Conservation (phyloP, 1,284 basidiomycete genomes). For the Amylostereum chailletii region DNA sequence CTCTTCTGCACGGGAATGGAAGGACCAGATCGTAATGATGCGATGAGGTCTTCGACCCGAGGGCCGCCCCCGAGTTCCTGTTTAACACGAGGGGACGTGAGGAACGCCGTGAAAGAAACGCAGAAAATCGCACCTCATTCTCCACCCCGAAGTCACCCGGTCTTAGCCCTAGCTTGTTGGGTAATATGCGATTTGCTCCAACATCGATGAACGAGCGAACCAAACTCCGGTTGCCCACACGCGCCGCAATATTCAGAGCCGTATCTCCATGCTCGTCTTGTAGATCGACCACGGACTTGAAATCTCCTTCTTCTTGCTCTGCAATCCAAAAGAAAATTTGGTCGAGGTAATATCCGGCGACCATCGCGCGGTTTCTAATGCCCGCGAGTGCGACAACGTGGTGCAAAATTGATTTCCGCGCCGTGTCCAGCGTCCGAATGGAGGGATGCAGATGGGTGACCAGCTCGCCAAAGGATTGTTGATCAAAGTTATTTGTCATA, state of each 20-base stretch:
- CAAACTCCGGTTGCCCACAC: slow-evolving; percentile 86
- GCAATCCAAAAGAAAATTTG: slow-evolving; percentile 83
- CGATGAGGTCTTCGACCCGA: slow-evolving; percentile 68
- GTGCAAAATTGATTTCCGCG: slow-evolving; percentile 88
- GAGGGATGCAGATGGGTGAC: slow-evolving; percentile 61
- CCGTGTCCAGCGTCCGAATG: slow-evolving; percentile 85
- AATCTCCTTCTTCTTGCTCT: slow-evolving; percentile 61
- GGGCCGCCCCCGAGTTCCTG: slow-evolving; percentile 65
- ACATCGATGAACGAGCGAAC: slow-evolving; percentile 88
- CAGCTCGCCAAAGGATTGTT: slow-evolving; percentile 65
- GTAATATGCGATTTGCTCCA: slow-evolving; percentile 83
- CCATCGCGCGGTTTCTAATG: slow-evolving; percentile 77
- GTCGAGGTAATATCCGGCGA: slow-evolving; percentile 90
- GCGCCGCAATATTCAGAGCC: slow-evolving; percentile 88
- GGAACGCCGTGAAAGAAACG: slow-evolving; percentile 6
- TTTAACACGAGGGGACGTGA: slow-evolving; percentile 9
- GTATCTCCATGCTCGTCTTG: slow-evolving; percentile 98
- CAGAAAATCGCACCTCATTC: slow-evolving; percentile 55
- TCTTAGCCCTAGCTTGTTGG: slow-evolving; percentile 92
- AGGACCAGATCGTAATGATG: slow-evolving; percentile 60
- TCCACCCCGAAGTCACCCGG: slow-evolving; percentile 94
- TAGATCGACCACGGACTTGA: slow-evolving; percentile 79
- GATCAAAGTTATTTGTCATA: slow-evolving; percentile 82
- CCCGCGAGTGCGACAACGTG: slow-evolving; percentile 90
- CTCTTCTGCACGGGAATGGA: slow-evolving; percentile 78